Evolutionary conservation across 2,329 filamentous ascomycete species (phyloP).

Genomic region (Dactylella cylindrospora): DNA sequence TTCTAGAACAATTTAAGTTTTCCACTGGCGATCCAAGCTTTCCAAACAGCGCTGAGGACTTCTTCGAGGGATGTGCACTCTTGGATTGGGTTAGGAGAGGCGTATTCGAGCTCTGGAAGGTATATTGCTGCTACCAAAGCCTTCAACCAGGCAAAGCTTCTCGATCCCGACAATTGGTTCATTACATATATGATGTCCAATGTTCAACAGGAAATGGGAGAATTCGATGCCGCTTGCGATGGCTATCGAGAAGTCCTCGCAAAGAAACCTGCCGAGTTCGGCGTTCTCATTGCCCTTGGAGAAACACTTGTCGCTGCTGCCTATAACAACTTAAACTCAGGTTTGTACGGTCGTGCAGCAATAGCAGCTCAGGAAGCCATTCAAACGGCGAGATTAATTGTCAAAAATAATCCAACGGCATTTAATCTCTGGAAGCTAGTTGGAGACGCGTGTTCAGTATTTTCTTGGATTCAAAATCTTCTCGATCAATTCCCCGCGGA

Average conservation of each 20-base stretch:
- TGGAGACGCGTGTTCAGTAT: constrained; percentile 83
- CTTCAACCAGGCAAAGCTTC: constrained; percentile 77
- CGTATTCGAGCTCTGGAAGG: constrained; percentile 88
- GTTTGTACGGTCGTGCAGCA: constrained; percentile 80
- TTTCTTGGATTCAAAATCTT: constrained; percentile 73
- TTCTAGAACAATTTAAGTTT: constrained; percentile 57
- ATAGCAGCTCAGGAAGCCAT: constrained; percentile 71
- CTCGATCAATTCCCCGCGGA: constrained; percentile 64
- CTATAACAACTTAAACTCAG: constrained; percentile 73
- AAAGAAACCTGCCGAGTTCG: constrained; percentile 72
- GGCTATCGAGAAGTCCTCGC: constrained; percentile 74
- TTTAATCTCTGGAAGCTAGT: constrained; percentile 97
- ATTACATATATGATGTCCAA: constrained; percentile 96
- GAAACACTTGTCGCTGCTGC: constrained; percentile 85
- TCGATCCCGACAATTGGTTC: constrained; percentile 87
- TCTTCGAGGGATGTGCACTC: constrained; percentile 87
- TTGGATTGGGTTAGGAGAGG: constrained; percentile 95
- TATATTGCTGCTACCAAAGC: constrained; percentile 93
- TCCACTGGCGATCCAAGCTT: constrained; percentile 82
- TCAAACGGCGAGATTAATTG: constrained; percentile 65
- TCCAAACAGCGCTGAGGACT: constrained; percentile 83
- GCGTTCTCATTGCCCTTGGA: constrained; percentile 81
- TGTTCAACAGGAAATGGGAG: constrained; percentile 86
- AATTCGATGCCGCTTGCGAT: constrained; percentile 77
- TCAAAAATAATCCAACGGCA: constrained; percentile 64